Evolutionary conservation across 2,329 filamentous ascomycete genomes (phyloP), one percentile per base, ranked within the genome.

Genomic region (Fusarium torreyae): DNA sequence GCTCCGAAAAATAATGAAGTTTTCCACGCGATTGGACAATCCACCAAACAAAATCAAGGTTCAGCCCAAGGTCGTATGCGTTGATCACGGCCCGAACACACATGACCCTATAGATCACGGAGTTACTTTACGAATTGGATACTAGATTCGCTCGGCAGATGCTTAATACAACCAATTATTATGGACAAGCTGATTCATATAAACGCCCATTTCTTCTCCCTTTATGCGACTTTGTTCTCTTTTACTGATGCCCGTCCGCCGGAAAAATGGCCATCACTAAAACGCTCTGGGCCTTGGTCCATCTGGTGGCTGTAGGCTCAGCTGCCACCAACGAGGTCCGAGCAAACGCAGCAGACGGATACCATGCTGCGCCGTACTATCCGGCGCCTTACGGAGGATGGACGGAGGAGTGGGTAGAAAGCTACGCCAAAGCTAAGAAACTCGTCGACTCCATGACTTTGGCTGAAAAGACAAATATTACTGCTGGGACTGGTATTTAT

Each of bases 391-490:
- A 89, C 52, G 91, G 91, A 50, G 92, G 92, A 39, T 94, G 92
- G 89, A 81, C 86, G 0, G 80, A 85, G 7, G 86, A 87, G 59
- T 95, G 92, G 92, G 82, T 82, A 22, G 86, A 87, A 18, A 91
- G 91, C 71, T 95, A 94, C 75, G 81, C 81, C 53, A 93, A 92
- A 73, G 92, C 92, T 2, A 85, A 89, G 59, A 78, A 82, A 5
- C 78, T 94, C 15, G 92, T 95, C 17, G 87, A 88, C 54, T 86
- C 88, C 48, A 93, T 95, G 92, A 94, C 92, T 0, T 79, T 95
- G 57, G 92, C 91, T 3, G 92, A 94, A 77, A 95, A 94, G 81
- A 90, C 91, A 5, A 94, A 94, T 75, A 85, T 94, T 52, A 94
- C 91, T 0, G 87, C 87, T 2, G 92, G 92, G 5, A 90, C 87